Evolutionary conservation across 192 early-diverging fungal genomes (phyloP).

Genomic region (Mortierella claussenii): DNA sequence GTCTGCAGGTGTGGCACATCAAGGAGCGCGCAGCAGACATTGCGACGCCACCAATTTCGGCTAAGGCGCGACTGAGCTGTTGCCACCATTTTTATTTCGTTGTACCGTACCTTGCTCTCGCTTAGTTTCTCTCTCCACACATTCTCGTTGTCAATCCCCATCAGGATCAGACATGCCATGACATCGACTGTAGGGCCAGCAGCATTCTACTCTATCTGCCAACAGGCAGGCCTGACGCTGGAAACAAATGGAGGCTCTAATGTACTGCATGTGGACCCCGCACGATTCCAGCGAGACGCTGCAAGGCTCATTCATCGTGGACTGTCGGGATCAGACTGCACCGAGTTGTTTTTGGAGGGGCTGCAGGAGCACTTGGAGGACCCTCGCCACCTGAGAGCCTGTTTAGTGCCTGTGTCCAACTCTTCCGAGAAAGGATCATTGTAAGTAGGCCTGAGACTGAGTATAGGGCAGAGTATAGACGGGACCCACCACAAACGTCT

Average conservation of each 20-base stretch:
- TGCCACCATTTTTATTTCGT: no score
- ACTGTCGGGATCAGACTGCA: conserved; percentile 3
- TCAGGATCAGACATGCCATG: conserved; percentile 4
- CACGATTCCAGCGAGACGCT: conserved; percentile 36
- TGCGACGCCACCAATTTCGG: no score
- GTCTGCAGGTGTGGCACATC: no score
- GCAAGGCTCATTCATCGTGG: conserved; percentile 23
- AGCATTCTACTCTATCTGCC: conserved; percentile 31
- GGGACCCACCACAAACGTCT: not conserved
- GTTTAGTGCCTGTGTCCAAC: conserved; percentile 29
- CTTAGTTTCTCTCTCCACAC: no score
- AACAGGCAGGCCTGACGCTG: conserved; percentile 26
- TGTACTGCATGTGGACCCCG: conserved; percentile 23
- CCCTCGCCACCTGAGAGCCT: conserved; percentile 17
- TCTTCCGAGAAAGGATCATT: conserved; percentile 9
- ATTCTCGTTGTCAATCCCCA: no score
- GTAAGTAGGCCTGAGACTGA: not conserved
- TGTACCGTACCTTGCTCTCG: no score
- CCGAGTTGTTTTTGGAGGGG: conserved; percentile 42
- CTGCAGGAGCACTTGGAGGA: conserved; percentile 50
- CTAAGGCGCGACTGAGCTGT: no score
- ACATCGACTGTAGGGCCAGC: conserved; percentile 10
- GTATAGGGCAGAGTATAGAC: not conserved
- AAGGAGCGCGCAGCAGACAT: no score
- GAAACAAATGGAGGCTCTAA: conserved; percentile 16